phyloP scores from a whole-genome alignment of 2,329 filamentous ascomycete species.

The Cladosporium sp. region DNA sequence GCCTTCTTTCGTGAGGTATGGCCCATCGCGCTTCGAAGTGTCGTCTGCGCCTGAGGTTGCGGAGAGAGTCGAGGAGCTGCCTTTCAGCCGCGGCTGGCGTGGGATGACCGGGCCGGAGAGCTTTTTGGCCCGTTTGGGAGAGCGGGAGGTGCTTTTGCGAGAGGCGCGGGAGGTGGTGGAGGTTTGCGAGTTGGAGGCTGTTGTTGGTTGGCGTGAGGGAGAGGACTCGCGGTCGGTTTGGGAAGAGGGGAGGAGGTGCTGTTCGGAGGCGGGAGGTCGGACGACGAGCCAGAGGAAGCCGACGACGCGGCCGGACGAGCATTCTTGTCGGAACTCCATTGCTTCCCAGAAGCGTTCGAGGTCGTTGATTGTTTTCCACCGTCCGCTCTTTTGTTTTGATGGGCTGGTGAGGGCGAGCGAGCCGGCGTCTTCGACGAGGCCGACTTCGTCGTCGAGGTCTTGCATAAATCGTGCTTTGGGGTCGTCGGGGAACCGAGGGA shows the following conservation, averaged over 20 bases:
- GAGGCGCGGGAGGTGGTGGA: not conserved
- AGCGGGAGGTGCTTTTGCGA: slow-evolving; percentile 7
- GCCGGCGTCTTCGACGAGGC: slow-evolving; percentile 21
- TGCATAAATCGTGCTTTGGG: slow-evolving; percentile 85
- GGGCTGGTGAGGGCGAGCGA: slow-evolving; percentile 23
- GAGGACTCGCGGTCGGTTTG: not conserved
- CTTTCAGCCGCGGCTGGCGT: slow-evolving; percentile 48
- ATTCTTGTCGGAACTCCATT: slow-evolving; percentile 95
- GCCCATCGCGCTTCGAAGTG: slow-evolving; percentile 13
- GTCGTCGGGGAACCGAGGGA: slow-evolving; percentile 90
- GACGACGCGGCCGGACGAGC: slow-evolving; percentile 82
- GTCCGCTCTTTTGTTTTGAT: slow-evolving; percentile 51
- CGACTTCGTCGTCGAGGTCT: slow-evolving; percentile 74
- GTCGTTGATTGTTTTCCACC: slow-evolving; percentile 77
- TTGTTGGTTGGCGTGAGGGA: not conserved
- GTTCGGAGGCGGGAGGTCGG: slow-evolving; percentile 47
- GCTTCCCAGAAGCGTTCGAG: slow-evolving; percentile 97
- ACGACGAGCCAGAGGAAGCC: slow-evolving; percentile 90
- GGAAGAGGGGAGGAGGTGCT: not conserved
- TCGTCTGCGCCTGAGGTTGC: slow-evolving; percentile 17
- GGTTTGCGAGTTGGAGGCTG: not conserved
- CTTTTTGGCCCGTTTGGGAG: slow-evolving; percentile 30
- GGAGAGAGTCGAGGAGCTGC: slow-evolving; percentile 21
- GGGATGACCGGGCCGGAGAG: slow-evolving; percentile 57
- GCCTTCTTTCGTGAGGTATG: slow-evolving; percentile 27